phyloP scores from a whole-genome alignment of 75 land plant species.

The Larix kaempferi region DNA sequence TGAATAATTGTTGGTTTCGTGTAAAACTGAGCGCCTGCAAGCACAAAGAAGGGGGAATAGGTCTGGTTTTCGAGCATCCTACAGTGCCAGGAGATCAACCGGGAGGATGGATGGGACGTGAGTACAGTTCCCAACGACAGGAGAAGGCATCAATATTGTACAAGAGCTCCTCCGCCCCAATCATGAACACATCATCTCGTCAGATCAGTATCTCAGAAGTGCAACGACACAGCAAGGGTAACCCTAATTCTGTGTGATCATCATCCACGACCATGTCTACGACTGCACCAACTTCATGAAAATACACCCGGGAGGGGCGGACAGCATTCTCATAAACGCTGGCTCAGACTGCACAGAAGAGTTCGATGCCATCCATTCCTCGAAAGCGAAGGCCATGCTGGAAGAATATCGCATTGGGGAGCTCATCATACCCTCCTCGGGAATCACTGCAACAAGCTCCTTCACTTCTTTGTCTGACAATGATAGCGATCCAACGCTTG shows the following conservation, averaged over 20 bases:
- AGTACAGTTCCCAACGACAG: constrained; percentile 20
- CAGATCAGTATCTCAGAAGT: constrained; percentile 65
- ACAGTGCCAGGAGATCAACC: constrained; percentile 75
- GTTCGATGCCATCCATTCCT: constrained; percentile 95
- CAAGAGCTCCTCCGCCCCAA: constrained; percentile 68
- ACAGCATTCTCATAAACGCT: constrained; percentile 89
- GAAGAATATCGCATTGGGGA: constrained; percentile 87
- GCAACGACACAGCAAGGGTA: constrained; percentile 42
- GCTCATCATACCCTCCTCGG: constrained; percentile 33
- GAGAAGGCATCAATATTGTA: constrained; percentile 16
- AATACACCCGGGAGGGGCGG: constrained; percentile 93
- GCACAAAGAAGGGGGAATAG: constrained; percentile 57
- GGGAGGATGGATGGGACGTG: constrained; percentile 94
- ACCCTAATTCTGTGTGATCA: constrained; percentile 75
- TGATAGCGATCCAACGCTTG: constrained; percentile 28
- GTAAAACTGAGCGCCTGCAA: constrained; percentile 73
- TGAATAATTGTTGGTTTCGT: constrained; percentile 98
- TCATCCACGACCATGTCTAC: constrained; percentile 78
- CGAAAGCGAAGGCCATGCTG: constrained; percentile 77
- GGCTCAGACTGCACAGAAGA: constrained; percentile 93
- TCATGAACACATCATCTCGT: constrained; percentile 41
- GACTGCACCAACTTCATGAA: constrained; percentile 88
- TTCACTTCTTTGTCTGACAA: no score
- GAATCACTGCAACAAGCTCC: constrained; percentile 26
- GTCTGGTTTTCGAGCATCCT: constrained; percentile 88